A percentile compares a stretch with the other conserved stretches of the same genome.
Evolutionary conservation across 1,284 basidiomycete genomes (phyloP).

Genomic region (Cryptococcus hybrid): DNA sequence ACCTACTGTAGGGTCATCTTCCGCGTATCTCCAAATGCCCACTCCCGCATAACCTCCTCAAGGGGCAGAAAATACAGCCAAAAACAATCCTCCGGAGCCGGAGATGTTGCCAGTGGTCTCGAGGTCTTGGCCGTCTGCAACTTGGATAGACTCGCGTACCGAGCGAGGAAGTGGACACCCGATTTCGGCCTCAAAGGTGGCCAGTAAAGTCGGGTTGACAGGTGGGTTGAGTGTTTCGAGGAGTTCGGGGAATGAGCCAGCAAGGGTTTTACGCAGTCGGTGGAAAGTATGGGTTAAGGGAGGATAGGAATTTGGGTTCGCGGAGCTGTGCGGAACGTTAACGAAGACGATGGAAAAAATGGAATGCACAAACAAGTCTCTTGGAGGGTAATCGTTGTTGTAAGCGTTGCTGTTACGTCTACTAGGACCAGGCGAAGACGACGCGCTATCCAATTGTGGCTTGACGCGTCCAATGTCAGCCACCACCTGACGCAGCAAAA

Average conservation of each 20-base stretch:
- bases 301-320: slow-evolving; percentile 57
- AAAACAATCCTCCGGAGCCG: slow-evolving; percentile 67
- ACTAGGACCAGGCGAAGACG: slow-evolving; percentile 37
- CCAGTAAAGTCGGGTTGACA: slow-evolving; percentile 69
- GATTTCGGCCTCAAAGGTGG: slow-evolving; percentile 74
- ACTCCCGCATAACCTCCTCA: slow-evolving; percentile 88
- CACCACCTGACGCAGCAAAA: too few relatives aligned
- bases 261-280: slow-evolving; percentile 71
- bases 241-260: slow-evolving; percentile 80
- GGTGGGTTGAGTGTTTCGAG: slow-evolving; percentile 88
- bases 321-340: slow-evolving; percentile 12
- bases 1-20: slow-evolving; percentile 69
- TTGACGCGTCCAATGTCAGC: background rate
- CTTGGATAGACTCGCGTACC: slow-evolving; percentile 78
- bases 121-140: slow-evolving; percentile 81
- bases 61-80: slow-evolving; percentile 78
- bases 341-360: background rate
- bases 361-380: slow-evolving; percentile 17
- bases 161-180: slow-evolving; percentile 73
- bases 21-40: slow-evolving; percentile 92
- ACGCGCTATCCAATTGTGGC: slow-evolving; percentile 17
- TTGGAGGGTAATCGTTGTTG: slow-evolving; percentile 17
- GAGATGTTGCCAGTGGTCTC: slow-evolving; percentile 70
- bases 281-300: slow-evolving; percentile 74
- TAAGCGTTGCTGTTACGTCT: slow-evolving; percentile 23